Conservation (phyloP, 2,329 filamentous ascomycete genomes). For the Fusarium oligoseptatum region DNA sequence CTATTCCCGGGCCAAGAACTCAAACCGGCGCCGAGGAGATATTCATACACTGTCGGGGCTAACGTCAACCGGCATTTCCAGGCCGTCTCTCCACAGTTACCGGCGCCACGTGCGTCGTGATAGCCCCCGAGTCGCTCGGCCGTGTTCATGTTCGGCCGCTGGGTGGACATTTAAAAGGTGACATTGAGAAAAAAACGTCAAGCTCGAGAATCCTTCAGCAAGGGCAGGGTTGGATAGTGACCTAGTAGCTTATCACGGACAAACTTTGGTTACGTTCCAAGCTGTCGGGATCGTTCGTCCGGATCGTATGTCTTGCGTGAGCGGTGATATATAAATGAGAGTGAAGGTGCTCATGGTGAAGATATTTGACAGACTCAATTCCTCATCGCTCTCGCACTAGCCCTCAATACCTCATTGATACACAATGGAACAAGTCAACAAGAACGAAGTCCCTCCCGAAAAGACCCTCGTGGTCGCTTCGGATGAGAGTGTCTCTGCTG, state of each 20-base stretch:
- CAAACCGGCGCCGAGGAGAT: not conserved
- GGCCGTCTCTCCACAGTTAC: not conserved
- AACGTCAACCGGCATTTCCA: slow-evolving; percentile 1
- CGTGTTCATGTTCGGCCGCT: not conserved
- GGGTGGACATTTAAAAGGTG: not conserved
- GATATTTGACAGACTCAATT: not conserved
- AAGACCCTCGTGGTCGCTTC: slow-evolving; percentile 8
- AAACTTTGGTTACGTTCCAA: slow-evolving; percentile 4
- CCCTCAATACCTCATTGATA: not conserved
- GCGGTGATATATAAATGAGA: not conserved
- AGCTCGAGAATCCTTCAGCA: not conserved
- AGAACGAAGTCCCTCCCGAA: not conserved
- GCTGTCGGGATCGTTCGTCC: not conserved
- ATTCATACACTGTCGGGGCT: not conserved
- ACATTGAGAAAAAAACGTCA: not conserved
- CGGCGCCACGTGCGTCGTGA: not conserved
- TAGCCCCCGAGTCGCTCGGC: not conserved
- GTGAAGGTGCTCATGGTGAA: not conserved
- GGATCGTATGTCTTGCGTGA: not conserved
- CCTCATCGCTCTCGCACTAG: not conserved
- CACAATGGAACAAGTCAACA: not conserved
- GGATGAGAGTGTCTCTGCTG: slow-evolving; percentile 4
- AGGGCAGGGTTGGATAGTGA: not conserved
- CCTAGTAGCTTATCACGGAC: not conserved
- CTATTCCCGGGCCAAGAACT: not conserved